Evolutionary conservation across 495 filamentous ascomycete genomes (phyloP), one percentile per base, ranked within the genome.

Genomic region (Aeminium ludgeri): DNA sequence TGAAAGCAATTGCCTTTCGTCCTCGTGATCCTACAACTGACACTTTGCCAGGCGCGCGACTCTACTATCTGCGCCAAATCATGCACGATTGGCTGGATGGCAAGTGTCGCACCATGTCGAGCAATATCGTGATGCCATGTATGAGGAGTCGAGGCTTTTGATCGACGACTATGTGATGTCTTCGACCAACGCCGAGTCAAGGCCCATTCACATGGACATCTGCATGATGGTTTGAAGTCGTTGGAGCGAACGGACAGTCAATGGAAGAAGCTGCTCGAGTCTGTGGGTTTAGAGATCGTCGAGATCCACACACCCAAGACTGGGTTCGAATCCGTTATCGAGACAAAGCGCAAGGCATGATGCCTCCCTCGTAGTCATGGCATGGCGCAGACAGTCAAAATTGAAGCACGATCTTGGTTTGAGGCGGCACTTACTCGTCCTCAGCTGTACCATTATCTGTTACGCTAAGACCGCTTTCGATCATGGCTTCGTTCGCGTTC

Each of bases 21-120:
- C 1, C 45, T 51, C 8, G 40, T 44, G 23, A 45, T 48, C 29
- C 40, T 48, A 12, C 38, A 43, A 7, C 29, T 10, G 25, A 38
- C 30, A 11, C 16, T 49, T 16, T 18, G 16, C n/a, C 20, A 48
- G 48, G 48, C 11, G 48, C 48, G 1, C 39, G 44, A 5, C 20
- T 34, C 8, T 51, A 51, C 30, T 51, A 15, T 45, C 12, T 51
- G 6, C 44, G 38, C 27, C 20, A n/a, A 15, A 32, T 51, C 17
- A 19, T 43, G 30, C 48, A 51, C 30, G 48, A 51, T 30, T 51
- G 48, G 48, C 7, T 20, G 17, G 48, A 51, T 38, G 44, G 36
- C 7, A 34, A 43, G 30, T 25, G 20, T 27, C 6, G 8, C 12
- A 34, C 20, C n/a, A 43, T 51, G 13, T 35, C 48, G 18, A 11